Conservation (phyloP, 352 stramenopile genomes). For the Aphanomyces cochlioides region DNA sequence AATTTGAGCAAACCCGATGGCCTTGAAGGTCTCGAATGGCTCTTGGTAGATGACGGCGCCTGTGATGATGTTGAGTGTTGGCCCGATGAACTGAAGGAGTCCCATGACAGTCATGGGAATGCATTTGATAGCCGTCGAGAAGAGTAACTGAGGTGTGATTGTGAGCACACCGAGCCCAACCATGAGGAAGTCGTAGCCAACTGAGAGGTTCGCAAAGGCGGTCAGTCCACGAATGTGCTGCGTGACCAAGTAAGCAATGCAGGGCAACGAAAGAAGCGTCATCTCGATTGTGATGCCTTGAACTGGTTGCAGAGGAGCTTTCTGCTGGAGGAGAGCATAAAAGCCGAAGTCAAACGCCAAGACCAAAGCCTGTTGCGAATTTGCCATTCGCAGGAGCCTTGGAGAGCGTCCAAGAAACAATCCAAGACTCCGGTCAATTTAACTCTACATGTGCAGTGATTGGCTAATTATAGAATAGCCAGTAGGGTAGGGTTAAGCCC, state of each 20-base stretch:
- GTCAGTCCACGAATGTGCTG: not conserved
- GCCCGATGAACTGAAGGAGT: slow-evolving; percentile 24
- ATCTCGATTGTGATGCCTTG: slow-evolving; percentile 21
- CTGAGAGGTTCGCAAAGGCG: not conserved
- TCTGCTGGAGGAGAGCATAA: slow-evolving; percentile 29
- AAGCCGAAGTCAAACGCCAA: slow-evolving; percentile 23
- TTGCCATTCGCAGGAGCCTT: not conserved
- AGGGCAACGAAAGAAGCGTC: slow-evolving; percentile 2
- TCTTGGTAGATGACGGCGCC: slow-evolving; percentile 27
- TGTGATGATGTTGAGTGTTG: slow-evolving; percentile 22
- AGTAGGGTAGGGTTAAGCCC: not conserved
- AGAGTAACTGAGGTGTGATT: slow-evolving; percentile 17
- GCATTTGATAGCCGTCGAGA: slow-evolving; percentile 19
- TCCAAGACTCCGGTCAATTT: no score
- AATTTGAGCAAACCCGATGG: slow-evolving; percentile 17
- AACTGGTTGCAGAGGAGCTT: slow-evolving; percentile 15
- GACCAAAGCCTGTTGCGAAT: slow-evolving; percentile 15
- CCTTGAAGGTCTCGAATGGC: slow-evolving; percentile 13
- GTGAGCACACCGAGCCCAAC: slow-evolving; percentile 18
- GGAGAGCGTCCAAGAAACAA: not conserved
- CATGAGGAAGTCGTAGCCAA: slow-evolving; percentile 13
- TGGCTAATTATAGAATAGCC: not conserved
- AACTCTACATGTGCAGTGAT: no score
- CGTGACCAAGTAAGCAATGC: slow-evolving; percentile 15
- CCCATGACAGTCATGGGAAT: slow-evolving; percentile 22